These are phyloP conservation scores for Suillus brevipes DNA, from an alignment of 768 basidiomycete genomes.

Conservation along the genomic window DNA sequence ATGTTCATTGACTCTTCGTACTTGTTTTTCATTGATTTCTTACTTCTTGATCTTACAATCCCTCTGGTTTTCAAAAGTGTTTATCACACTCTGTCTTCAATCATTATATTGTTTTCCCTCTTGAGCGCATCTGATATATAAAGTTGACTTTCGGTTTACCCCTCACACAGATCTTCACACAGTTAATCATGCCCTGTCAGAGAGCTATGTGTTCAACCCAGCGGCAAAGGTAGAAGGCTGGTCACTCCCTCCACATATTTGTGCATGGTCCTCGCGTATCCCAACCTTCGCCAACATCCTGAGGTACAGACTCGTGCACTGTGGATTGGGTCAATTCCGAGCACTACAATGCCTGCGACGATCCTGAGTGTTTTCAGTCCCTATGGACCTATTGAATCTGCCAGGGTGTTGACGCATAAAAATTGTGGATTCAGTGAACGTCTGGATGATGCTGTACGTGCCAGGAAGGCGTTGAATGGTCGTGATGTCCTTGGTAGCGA, in stretches of 20 bases:
- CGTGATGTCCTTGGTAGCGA: constrained; percentile 95
- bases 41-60: too few species aligned
- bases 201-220: neutral
- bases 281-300: constrained; percentile 45
- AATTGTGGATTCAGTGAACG: constrained; percentile 94
- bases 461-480: constrained; percentile 93
- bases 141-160: too few species aligned
- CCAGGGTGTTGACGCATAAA: constrained; percentile 94
- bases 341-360: constrained; percentile 90
- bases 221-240: constrained; percentile 11
- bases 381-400: constrained; percentile 96
- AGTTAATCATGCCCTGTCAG: too few species aligned
- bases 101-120: too few species aligned
- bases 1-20: too few species aligned
- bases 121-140: too few species aligned
- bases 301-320: constrained; percentile 75
- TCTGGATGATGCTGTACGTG: constrained; percentile 93
- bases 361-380: constrained; percentile 96
- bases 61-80: too few species aligned
- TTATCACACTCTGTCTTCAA: too few species aligned
- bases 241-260: constrained; percentile 36
- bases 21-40: too few species aligned
- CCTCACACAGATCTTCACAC: too few species aligned
- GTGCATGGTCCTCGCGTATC: constrained; percentile 42
- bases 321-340: constrained; percentile 98